Conservation (phyloP, 768 basidiomycete species). For the Austroboletus festivus region DNA sequence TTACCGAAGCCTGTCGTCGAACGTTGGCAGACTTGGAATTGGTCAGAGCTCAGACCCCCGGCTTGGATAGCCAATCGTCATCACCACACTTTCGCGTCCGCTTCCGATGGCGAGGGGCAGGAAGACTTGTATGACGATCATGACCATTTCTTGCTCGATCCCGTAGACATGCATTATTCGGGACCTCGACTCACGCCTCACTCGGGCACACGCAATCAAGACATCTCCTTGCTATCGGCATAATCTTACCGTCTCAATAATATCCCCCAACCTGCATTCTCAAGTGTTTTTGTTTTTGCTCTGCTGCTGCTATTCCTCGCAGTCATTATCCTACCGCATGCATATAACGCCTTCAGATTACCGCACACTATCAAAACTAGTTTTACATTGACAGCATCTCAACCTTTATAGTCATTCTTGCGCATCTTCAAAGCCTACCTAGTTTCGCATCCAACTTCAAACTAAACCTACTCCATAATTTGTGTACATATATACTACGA, state of each 20-base stretch:
- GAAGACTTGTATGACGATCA: conserved; percentile 16
- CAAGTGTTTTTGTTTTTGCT: conserved; percentile 16
- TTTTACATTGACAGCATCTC: conserved; percentile 20
- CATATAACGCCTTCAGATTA: conserved; percentile 14
- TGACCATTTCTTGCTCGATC: conserved; percentile 15
- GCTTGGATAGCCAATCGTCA: conserved; percentile 19
- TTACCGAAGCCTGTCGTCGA: conserved; percentile 25
- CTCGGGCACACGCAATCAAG: conserved; percentile 8
- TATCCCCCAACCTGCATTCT: conserved; percentile 3
- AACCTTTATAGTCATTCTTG: conserved; percentile 22
- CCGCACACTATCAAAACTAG: conserved; percentile 9
- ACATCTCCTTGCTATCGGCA: conserved; percentile 14
- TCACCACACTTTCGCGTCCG: not conserved
- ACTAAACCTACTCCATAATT: conserved; percentile 17
- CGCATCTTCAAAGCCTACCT: conserved; percentile 12
- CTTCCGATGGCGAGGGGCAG: conserved; percentile 15
- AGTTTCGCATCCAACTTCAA: conserved; percentile 22
- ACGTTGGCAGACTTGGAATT: conserved; percentile 34
- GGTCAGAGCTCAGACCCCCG: conserved; percentile 33
- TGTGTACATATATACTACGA: conserved; percentile 27
- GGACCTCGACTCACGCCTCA: conserved; percentile 13
- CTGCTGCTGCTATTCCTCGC: conserved; percentile 17
- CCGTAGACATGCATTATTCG: conserved; percentile 13
- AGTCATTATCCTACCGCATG: conserved; percentile 27
- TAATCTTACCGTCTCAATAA: conserved; percentile 11